Base-by-base conservation (phyloP, 164 flowering plant species). In the Vitis cinerea region DNA sequence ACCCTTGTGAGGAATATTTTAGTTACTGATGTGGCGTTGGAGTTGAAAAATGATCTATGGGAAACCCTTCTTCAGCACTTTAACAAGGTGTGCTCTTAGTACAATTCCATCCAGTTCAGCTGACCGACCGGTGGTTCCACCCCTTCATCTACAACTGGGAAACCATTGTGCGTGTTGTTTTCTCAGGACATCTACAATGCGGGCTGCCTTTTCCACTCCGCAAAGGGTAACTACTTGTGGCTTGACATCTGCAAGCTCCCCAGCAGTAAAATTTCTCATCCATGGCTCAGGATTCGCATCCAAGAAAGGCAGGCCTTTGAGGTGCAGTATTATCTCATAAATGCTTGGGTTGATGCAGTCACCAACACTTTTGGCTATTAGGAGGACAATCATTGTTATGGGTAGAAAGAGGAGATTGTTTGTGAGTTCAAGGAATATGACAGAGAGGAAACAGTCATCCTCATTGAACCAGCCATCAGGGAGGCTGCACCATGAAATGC, bases 401-500 rank as follows among this genome's bases (percentile, higher is more conserved):
- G 98, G 98, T 1, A 95, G 94, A 53, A 95, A 72, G 58, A 85
- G 83, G 12, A 95, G 96, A 66, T 92, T 91, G 86, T 92, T 92
- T 63, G 97, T 95, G 67, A 95, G 95, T 70, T 95, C 99, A 11
- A 95, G 93, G 78, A 95, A 87, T 64, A 95, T 95, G 52, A 94
- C 96, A 71, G 97, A 92, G 3, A 95, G 86, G 1, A 95, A 55
- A 95, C 98, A 1, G 98, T 95, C 97, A 91, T 92, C 54, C 99
- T 83, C 99, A 95, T 95, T 9, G 98, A 89, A 8, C 99, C 98
- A 30, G 93, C 86, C 91, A 95, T 86, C 64, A 95, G 88, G 1
- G 98, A 87, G 14, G 99, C 99, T 64, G 99, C 94, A 15, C 99
- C 99, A 2, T 92, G 93, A 13, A 95, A 89, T 1, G 99, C 94